A percentile compares a stretch with the other conserved stretches of the same genome.
phyloP scores from a whole-genome alignment of 768 basidiomycete species.

The Mycena olivaceomarginata region DNA sequence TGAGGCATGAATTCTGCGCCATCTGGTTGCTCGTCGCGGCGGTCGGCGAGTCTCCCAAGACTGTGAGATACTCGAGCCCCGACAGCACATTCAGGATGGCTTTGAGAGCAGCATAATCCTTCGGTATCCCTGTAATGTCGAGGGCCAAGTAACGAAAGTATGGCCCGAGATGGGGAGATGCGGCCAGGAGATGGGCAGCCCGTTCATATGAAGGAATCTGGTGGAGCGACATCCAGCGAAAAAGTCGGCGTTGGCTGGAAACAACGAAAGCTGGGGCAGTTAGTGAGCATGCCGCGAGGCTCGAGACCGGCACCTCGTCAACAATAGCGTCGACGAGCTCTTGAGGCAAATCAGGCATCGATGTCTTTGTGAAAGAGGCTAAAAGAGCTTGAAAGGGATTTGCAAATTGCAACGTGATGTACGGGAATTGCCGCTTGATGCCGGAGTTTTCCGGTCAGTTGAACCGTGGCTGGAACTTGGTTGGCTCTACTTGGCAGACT shows the following conservation, averaged over 20 bases:
- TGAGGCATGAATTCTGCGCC: constrained; percentile 8
- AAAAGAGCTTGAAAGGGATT: too few relatives aligned
- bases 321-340: constrained; percentile 32
- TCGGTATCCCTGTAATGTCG: not conserved
- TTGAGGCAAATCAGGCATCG: constrained; percentile 16
- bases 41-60: not conserved
- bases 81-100: not conserved
- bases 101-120: not conserved
- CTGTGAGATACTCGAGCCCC: constrained; percentile 15
- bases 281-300: constrained; percentile 20
- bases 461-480: too few relatives aligned
- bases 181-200: not conserved
- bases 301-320: constrained; percentile 1
- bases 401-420: too few relatives aligned
- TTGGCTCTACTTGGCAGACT: too few relatives aligned
- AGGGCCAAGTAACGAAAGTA: constrained; percentile 18
- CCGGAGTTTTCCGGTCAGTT: too few relatives aligned
- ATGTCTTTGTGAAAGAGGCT: not conserved
- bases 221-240: constrained; percentile 3
- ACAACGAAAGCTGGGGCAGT: constrained; percentile 11
- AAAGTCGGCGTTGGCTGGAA: constrained; percentile 25
- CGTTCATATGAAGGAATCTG: constrained; percentile 10
- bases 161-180: constrained; percentile 24
- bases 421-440: too few relatives aligned
- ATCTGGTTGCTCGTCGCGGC: constrained; percentile 1